phyloP scores from a whole-genome alignment of 371 early-diverging fungal genomes.

The Rhizopus microsporus region DNA sequence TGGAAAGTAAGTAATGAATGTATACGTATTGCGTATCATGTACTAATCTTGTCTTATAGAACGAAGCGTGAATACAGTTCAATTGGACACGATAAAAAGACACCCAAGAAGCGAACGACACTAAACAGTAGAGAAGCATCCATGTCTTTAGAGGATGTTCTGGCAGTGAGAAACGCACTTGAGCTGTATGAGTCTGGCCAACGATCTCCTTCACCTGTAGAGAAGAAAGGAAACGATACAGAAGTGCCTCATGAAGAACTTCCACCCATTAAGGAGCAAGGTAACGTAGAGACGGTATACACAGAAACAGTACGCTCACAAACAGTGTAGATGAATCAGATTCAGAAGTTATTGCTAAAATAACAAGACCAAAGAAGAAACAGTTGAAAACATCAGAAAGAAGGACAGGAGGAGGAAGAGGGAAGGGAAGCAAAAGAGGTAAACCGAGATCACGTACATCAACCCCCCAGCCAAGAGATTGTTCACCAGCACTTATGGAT shows the following conservation, averaged over 20 bases:
- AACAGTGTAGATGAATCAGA: slow-evolving; percentile 6
- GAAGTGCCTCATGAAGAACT: slow-evolving; percentile 3
- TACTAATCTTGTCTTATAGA: slow-evolving; percentile 6
- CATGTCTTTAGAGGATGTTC: slow-evolving; percentile 55
- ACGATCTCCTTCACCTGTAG: neutral
- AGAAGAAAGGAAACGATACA: neutral
- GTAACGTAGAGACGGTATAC: neutral
- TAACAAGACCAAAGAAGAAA: slow-evolving; percentile 4
- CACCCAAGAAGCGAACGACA: slow-evolving; percentile 60
- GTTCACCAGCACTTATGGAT: slow-evolving; percentile 13
- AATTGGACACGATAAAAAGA: slow-evolving; percentile 28
- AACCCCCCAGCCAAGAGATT: slow-evolving; percentile 26
- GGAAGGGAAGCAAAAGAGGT: slow-evolving; percentile 7
- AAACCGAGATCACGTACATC: slow-evolving; percentile 37
- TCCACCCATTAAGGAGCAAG: slow-evolving; percentile 4
- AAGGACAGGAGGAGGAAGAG: slow-evolving; percentile 6
- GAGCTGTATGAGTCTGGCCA: slow-evolving; percentile 25
- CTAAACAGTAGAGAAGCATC: slow-evolving; percentile 62
- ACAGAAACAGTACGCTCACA: neutral
- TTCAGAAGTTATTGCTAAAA: neutral
- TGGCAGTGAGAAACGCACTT: slow-evolving; percentile 44
- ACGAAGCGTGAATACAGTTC: slow-evolving; percentile 22
- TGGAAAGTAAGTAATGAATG: slow-evolving; percentile 29
- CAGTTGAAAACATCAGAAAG: neutral
- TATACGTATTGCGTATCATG: neutral